Conservation (phyloP, 2,329 filamentous ascomycete species). For the Beauveria rudraprayagi region DNA sequence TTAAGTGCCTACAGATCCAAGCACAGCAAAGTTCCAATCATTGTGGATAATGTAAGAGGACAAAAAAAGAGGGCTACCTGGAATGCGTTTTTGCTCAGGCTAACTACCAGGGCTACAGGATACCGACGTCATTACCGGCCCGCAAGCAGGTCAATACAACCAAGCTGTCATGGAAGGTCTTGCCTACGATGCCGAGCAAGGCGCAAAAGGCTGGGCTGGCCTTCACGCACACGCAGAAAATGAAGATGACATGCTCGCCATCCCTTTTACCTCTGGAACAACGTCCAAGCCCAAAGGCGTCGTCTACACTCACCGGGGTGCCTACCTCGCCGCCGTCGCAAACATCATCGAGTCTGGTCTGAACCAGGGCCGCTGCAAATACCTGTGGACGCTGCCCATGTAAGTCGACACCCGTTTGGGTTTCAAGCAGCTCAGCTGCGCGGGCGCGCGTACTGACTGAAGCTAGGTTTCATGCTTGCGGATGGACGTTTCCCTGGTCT, state of each 20-base stretch:
- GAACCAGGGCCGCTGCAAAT: constrained; percentile 67
- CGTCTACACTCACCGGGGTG: constrained; percentile 80
- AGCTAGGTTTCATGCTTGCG: constrained; percentile 54
- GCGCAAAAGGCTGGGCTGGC: constrained; percentile 65
- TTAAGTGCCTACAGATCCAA: constrained; percentile 56
- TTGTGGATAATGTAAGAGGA: constrained; percentile 57
- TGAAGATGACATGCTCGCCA: constrained; percentile 75
- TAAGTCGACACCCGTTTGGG: constrained; percentile 40
- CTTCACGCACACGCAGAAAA: constrained; percentile 61
- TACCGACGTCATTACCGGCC: constrained; percentile 67
- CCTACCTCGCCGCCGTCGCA: constrained; percentile 74
- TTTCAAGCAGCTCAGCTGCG: too few species aligned
- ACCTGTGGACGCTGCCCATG: constrained; percentile 91
- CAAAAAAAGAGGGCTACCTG: too few species aligned
- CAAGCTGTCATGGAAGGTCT: constrained; percentile 75
- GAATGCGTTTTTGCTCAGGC: not conserved
- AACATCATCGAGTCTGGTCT: constrained; percentile 87
- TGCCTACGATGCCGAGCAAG: constrained; percentile 58
- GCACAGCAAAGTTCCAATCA: constrained; percentile 57
- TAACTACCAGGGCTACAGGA: constrained; percentile 43
- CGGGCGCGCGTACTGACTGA: not conserved
- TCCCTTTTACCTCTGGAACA: constrained; percentile 91
- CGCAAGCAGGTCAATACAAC: constrained; percentile 73
- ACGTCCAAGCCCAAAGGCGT: constrained; percentile 90
- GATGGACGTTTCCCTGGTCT: constrained; percentile 90